These are phyloP conservation scores for Aspergillus oerlinghausenensis DNA, from an alignment of 2,329 filamentous ascomycete genomes.

Conservation along the genomic window DNA sequence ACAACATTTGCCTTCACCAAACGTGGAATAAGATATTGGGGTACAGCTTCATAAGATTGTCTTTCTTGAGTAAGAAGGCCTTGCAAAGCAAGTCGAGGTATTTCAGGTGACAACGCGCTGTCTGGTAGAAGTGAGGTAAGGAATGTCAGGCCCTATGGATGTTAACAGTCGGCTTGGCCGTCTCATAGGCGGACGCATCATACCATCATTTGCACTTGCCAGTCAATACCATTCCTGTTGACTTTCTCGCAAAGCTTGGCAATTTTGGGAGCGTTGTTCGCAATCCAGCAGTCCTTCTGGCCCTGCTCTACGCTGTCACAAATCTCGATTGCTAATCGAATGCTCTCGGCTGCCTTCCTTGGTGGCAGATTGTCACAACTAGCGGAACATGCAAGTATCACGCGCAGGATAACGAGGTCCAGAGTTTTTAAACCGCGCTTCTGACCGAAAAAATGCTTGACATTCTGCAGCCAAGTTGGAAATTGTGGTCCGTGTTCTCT, in stretches of 20 bases:
- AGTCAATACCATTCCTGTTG: conserved; percentile 22
- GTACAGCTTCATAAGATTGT: conserved; percentile 17
- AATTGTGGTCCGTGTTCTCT: conserved; percentile 13
- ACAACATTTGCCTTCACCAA: conserved; percentile 38
- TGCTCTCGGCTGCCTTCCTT: conserved; percentile 29
- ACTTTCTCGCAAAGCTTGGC: conserved; percentile 38
- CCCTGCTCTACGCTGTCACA: conserved; percentile 28
- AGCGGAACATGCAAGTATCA: conserved; percentile 38
- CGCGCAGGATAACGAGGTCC: conserved; percentile 38
- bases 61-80: conserved; percentile 22
- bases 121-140: conserved; percentile 24
- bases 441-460: conserved; percentile 36
- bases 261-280: conserved; percentile 29
- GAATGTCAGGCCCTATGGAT: conserved; percentile 28
- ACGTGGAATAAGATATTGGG: conserved; percentile 18
- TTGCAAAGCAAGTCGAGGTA: conserved; percentile 21
- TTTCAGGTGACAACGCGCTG: conserved; percentile 21
- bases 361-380: conserved; percentile 25
- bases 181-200: neutral
- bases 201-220: conserved; percentile 33
- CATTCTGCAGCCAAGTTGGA: conserved; percentile 31
- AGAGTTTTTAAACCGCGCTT: conserved; percentile 38
- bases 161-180: neutral
- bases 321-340: conserved; percentile 34
- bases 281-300: conserved; percentile 33